Conservation (phyloP, 495 filamentous ascomycete species). For the Beverwykella pulmonaria region DNA sequence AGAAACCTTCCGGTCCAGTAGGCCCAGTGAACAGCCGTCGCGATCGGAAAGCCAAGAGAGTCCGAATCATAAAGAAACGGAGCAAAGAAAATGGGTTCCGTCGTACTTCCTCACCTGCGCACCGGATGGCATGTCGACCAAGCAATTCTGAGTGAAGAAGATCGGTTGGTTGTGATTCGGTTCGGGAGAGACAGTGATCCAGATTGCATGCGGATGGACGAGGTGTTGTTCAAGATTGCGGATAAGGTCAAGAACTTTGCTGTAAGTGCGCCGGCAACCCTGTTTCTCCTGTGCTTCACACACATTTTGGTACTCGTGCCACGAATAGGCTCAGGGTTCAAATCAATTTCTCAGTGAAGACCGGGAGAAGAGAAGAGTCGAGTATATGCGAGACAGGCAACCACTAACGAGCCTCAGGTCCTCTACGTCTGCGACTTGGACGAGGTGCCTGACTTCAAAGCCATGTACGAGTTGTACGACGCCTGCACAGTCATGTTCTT, state of each 20-base stretch:
- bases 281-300: neutral
- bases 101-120: constrained; percentile 87
- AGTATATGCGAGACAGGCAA: neutral
- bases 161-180: constrained; percentile 92
- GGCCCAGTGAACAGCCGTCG: too few species aligned
- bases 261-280: constrained; percentile 39
- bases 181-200: constrained; percentile 82
- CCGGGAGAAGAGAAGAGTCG: too few species aligned
- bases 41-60: neutral
- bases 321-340: too few species aligned
- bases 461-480: constrained; percentile 78
- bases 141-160: constrained; percentile 78
- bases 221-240: constrained; percentile 49
- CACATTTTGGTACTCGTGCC: too few species aligned
- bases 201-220: constrained; percentile 45
- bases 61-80: neutral
- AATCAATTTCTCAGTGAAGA: too few species aligned
- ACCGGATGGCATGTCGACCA: constrained; percentile 98
- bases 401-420: constrained; percentile 40
- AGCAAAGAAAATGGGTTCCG: constrained; percentile 69
- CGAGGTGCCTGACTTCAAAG: constrained; percentile 92
- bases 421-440: constrained; percentile 98
- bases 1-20: neutral
- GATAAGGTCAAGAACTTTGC: constrained; percentile 88
- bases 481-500: constrained; percentile 76